Base-by-base conservation (phyloP, 2,329 filamentous ascomycete genomes). In the Colletotrichum salicis region DNA sequence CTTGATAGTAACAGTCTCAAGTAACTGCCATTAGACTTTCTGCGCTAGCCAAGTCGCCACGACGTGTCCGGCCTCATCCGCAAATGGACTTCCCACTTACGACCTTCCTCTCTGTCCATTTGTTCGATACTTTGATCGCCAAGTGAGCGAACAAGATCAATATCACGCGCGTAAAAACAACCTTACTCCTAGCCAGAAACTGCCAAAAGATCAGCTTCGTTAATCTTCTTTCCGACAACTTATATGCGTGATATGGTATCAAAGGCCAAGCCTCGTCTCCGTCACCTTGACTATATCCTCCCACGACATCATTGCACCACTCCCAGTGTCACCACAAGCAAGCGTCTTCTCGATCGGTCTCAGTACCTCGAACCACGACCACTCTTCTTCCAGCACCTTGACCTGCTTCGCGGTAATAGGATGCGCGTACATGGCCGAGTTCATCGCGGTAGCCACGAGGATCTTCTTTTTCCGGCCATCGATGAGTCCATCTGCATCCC, bases 401-500 rank as follows among this genome's bases (percentile, higher is more conserved):
- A 97, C 82, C 74, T 97, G 94, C 74, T 88, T 90, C 61, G 83
- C 86, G 1, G 95, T 97, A 57, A 97, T 84, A 2, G 95, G 95
- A 79, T 98, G 94, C 67, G 87, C 85, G 92, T 93, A 97, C 95
- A 97, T 97, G 4, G 92, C 91, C 29, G 90, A 94, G 80, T 98
- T 97, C 94, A 97, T 97, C 35, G 93, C 91, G 1, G 92, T 91
- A 2, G 93, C 93, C 0, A 96, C 92, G 1, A 96, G 77, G 45
- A 97, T 94, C 74, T 86, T 88, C 80, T 92, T 92, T 80, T 86
- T 89, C 64, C 78, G 80, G 6, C 79, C 81, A 72, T 93, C 90
- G 7, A 92, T 83, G 19, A 86, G 79, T 0, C 90, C 90, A n/a
- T 86, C 86, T 0, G 91, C 91, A 81, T 98, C 96, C 96, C 96